Evolutionary conservation across 208 protist genomes (phyloP), one percentile per base, ranked within the genome.

Genomic region (Acanthamoeba castellanii): DNA sequence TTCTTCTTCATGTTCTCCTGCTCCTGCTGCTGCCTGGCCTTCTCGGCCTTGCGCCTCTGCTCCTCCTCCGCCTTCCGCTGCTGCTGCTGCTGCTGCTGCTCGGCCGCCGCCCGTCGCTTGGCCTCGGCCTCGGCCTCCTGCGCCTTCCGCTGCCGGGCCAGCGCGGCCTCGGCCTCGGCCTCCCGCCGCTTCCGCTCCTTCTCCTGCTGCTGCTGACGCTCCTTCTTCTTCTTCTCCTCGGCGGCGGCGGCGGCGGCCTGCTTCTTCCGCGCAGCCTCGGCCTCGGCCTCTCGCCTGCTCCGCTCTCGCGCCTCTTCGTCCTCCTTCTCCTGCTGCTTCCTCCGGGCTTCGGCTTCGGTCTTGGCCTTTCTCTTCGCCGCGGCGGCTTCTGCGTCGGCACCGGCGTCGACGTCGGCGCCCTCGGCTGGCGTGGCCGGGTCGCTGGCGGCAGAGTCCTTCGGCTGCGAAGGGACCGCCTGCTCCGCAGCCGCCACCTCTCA

Each of bases 131-230:
- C 64, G 27, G 30, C 64, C 64, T 70, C 30, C n/a, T 27, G 64
- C 64, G 22, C 64, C 64, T 70, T 70, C 64, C 64, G 64, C 64
- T 70, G 64, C n/a, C 64, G 64, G n/a, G 64, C 64, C 64, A 25
- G 14, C 64, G 30, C 64, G 9, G 64, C 64, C 64, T 70, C 64
- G 1, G 64, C 59, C 22, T 66, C 64, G 64, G 22, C 22, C 59
- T n/a, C 25, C 59, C 30, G 22, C 64, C n/a, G 8, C 64, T 70
- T 34, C 32, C 50, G 47, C 42, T 42, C 72, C 72, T 52, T 50
- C 72, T 25, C 72, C 32, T 42, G 2, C 59, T 3, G 59, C 27
- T 68, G 22, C 59, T 37, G 37, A 37, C 37, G 37, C 37, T 37
- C 37, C 37, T 37, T 37, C 37, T 37, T 68, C 59, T 68, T 3